phyloP scores from a whole-genome alignment of 371 early-diverging fungal species.

The Pancytospora philotis region DNA sequence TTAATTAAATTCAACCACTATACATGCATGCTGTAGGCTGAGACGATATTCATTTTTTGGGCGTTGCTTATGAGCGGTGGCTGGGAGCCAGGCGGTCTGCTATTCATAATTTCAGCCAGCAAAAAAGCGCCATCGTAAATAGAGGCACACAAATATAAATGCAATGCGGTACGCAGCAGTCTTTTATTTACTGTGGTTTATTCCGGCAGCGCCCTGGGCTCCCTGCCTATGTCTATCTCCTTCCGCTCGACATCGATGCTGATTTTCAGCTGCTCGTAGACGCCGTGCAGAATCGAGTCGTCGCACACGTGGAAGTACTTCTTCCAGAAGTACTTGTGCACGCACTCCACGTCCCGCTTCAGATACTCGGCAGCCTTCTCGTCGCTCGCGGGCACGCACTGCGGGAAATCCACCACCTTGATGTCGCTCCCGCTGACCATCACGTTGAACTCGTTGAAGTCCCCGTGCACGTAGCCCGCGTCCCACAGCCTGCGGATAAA shows the following conservation, averaged over 20 bases:
- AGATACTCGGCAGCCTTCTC: constrained; percentile 76
- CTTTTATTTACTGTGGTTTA: too few species aligned
- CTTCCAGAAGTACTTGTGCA: constrained; percentile 73
- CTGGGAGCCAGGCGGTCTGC: too few species aligned
- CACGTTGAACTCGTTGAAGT: constrained; percentile 99
- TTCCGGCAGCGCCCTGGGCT: too few species aligned
- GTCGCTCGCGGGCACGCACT: constrained; percentile 90
- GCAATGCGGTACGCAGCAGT: too few species aligned
- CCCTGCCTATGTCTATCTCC: neutral
- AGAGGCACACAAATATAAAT: too few species aligned
- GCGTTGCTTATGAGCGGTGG: neutral
- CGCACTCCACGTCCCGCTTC: constrained; percentile 91
- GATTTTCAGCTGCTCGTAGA: neutral
- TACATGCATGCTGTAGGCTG: neutral
- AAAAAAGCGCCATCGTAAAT: too few species aligned
- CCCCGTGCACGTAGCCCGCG: constrained; percentile 92
- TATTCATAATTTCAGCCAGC: too few species aligned
- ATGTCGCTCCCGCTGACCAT: constrained; percentile 69
- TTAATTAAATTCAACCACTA: constrained; percentile 28
- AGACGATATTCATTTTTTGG: neutral
- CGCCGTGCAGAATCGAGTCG: constrained; percentile 8
- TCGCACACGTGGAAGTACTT: constrained; percentile 29
- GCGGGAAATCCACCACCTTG: constrained; percentile 93
- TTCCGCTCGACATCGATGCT: constrained; percentile 8
- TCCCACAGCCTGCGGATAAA: constrained; percentile 82